Base-by-base conservation (phyloP, 164 flowering plant genomes). In the Aristolochia contorta region DNA sequence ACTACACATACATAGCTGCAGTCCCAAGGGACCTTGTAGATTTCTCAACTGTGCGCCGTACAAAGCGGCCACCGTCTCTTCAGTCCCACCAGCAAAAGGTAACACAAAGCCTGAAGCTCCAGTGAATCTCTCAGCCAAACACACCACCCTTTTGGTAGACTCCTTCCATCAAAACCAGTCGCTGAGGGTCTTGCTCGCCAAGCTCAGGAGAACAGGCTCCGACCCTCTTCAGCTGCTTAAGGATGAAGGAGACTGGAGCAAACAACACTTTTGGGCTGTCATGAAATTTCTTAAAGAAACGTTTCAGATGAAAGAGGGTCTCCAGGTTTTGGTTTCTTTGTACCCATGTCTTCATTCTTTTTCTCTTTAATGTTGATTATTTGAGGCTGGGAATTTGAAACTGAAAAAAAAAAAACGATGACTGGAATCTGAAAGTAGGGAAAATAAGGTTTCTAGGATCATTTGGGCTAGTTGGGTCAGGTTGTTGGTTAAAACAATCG, bases 201-300 rank as follows among this genome's bases (percentile, higher is more conserved):
- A 71, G 71, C 77, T 84, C 64, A 27, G 46, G 46, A 37, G 21
- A 16, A 48, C 43, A 32, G 59, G 56, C n/a, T 69, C 77, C 0
- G 71, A 60, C 71, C 79, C 84, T 62, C 24, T 77, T 45, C 73
- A 59, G 49, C 47, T 79, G 41, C 80, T 80, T 56, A 51, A 57
- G 41, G 74, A 79, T 6, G 83, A 79, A 47, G 89, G 82, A 20
- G 83, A 84, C 69, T 84, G 84, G 89, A 73, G 50, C 70, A 62
- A 73, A 49, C 75, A 77, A 10, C 71, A 68, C 54, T 82, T 84
- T 70, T 84, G 89, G 89, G 73, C 74, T 32, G 83, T 74, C 19
- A 51, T 77, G 33, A 70, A 58, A 52, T 80, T 75, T 61, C 86
- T 84, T 67, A 48, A 54, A 37, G 65, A 62, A 16, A 58, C 74